Evolutionary conservation across 2,329 filamentous ascomycete species (phyloP).

Genomic region (Fusarium tanahbumbuense): DNA sequence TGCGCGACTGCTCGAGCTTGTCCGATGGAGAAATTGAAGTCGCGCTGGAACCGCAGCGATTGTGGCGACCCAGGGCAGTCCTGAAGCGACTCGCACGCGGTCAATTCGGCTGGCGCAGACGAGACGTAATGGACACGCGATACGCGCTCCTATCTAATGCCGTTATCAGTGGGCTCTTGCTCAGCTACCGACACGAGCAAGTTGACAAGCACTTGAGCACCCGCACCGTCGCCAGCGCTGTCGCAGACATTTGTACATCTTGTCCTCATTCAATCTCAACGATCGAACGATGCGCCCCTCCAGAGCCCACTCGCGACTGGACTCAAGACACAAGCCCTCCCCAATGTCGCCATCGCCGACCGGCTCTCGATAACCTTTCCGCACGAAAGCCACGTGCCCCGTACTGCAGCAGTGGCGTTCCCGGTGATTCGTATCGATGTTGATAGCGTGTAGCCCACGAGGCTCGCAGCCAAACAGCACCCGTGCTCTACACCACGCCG

Average conservation of each 20-base stretch:
- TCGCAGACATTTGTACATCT: background rate
- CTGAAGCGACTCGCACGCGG: background rate
- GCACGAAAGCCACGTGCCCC: no score
- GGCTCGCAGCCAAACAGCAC: background rate
- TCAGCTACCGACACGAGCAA: background rate
- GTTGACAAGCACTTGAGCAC: background rate
- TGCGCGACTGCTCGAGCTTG: background rate
- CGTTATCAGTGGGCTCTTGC: background rate
- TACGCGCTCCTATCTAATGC: background rate
- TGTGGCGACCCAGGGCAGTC: no score
- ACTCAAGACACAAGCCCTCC: no score
- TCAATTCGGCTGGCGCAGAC: no score
- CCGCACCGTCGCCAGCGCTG: background rate
- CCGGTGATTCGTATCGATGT: no score
- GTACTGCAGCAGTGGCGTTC: background rate
- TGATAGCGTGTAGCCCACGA: no score
- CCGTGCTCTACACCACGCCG: background rate
- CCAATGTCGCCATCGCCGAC: background rate
- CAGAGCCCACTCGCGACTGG: background rate
- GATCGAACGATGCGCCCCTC: no score
- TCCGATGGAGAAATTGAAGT: background rate
- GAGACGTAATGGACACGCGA: no score
- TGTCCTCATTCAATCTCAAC: no score
- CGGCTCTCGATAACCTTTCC: no score
- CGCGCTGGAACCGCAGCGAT: background rate